Evolutionary conservation across 2,329 filamentous ascomycete species (phyloP).

Genomic region (Fusarium miscanthi): DNA sequence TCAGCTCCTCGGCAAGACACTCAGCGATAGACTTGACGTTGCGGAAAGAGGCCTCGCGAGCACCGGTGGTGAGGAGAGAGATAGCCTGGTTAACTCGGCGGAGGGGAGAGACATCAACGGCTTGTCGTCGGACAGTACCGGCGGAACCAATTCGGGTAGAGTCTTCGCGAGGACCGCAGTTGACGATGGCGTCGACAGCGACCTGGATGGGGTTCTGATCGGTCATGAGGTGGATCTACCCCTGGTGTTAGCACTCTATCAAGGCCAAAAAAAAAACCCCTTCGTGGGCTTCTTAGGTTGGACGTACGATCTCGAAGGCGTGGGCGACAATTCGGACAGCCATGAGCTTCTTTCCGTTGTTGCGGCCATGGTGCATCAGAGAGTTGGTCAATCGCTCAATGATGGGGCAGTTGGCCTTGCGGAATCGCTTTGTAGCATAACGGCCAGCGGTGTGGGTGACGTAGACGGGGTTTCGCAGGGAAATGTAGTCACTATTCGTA

Average conservation of each 20-base stretch:
- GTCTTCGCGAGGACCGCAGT: constrained; percentile 99
- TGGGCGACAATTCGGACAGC: constrained; percentile 99
- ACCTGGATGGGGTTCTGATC: constrained; percentile 99
- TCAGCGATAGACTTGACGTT: constrained; percentile 99
- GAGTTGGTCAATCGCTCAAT: constrained; percentile 99
- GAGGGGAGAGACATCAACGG: constrained; percentile 99
- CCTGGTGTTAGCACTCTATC: constrained; percentile 45
- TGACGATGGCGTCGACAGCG: constrained; percentile 99
- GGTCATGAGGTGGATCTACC: constrained; percentile 99
- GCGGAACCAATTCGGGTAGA: constrained; percentile 99
- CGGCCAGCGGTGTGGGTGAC: constrained; percentile 98
- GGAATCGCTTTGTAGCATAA: constrained; percentile 99
- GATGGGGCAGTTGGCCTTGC: constrained; percentile 99
- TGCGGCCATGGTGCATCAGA: constrained; percentile 99
- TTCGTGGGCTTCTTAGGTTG: constrained; percentile 13
- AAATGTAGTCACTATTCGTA: constrained; percentile 91
- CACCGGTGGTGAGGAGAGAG: constrained; percentile 97
- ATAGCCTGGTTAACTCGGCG: constrained; percentile 99
- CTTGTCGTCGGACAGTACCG: constrained; percentile 99
- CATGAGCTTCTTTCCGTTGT: constrained; percentile 99
- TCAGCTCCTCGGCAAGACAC: constrained; percentile 99
- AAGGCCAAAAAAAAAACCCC: constrained; percentile 1
- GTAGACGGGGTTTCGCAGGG: constrained; percentile 99
- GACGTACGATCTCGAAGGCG: constrained; percentile 98
- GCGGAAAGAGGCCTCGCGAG: constrained; percentile 98